Conservation (phyloP, 805 yeast genomes). For the Candida broadrunensis region DNA sequence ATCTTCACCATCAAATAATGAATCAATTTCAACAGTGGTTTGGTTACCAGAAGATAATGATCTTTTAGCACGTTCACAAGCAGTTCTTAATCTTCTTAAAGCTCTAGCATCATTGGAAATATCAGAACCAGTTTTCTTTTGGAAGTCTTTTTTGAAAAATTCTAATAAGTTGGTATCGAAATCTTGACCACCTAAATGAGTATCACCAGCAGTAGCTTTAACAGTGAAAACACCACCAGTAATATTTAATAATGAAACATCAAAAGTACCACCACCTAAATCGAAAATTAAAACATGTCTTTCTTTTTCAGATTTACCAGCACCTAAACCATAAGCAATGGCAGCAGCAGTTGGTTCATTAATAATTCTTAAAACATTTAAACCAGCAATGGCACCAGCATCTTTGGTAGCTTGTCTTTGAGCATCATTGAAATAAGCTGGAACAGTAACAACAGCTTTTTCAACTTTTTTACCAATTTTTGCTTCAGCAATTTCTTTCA, state of each 20-base stretch:
- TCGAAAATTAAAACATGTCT: constrained; percentile 85
- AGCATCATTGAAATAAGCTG: constrained; percentile 50
- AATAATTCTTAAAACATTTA: constrained; percentile 47
- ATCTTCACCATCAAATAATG: constrained; percentile 49
- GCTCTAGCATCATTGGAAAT: constrained; percentile 48
- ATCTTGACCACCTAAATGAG: constrained; percentile 53
- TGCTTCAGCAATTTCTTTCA: constrained; percentile 79
- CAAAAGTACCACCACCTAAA: constrained; percentile 98
- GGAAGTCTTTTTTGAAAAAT: constrained; percentile 44
- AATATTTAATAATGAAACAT: constrained; percentile 87
- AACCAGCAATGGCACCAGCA: constrained; percentile 51
- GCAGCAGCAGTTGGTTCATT: constrained; percentile 86
- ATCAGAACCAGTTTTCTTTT: constrained; percentile 46
- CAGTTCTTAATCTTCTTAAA: constrained; percentile 50
- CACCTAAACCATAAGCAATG: constrained; percentile 93
- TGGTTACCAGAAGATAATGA: constrained; percentile 48
- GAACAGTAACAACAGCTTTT: constrained; percentile 48
- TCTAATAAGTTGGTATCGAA: constrained; percentile 50
- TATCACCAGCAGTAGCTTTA: constrained; percentile 75
- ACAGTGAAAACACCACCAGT: constrained; percentile 97
- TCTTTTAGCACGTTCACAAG: constrained; percentile 53
- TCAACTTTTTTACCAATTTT: constrained; percentile 77
- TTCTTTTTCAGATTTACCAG: constrained; percentile 53
- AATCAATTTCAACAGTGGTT: constrained; percentile 49
- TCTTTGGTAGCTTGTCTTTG: constrained; percentile 52